These are phyloP conservation scores for Suillus clintonianus DNA, from an alignment of 768 basidiomycete species.

Conservation along the genomic window DNA sequence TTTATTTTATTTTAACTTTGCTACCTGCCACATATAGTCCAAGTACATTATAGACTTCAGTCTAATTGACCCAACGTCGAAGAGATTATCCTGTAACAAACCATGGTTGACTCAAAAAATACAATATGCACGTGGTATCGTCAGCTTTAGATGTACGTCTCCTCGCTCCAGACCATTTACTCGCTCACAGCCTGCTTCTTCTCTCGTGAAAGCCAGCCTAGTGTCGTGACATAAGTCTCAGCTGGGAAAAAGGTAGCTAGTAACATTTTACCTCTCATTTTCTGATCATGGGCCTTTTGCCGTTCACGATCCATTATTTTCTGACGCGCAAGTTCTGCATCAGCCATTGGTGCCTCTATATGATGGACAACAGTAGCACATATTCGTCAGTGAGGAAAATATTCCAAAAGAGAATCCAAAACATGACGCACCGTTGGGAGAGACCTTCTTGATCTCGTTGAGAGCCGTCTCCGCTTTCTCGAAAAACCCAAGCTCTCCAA, in stretches of 20 bases:
- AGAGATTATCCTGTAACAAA: not conserved
- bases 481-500: constrained; percentile 74
- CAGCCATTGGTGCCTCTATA: constrained; percentile 57
- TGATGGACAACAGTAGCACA: not conserved
- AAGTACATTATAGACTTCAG: too few relatives aligned
- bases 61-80: not conserved
- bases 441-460: constrained; percentile 63
- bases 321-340: constrained; percentile 66
- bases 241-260: not conserved
- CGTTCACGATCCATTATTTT: constrained; percentile 65
- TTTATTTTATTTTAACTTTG: too few relatives aligned
- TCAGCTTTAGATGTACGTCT: not conserved
- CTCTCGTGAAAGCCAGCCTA: constrained; percentile 36
- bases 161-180: not conserved
- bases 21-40: too few relatives aligned
- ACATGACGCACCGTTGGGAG: constrained; percentile 51
- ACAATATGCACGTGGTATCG: constrained; percentile 21
- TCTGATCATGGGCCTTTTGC: constrained; percentile 64
- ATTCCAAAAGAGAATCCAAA: not conserved
- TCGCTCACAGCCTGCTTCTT: constrained; percentile 19
- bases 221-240: constrained; percentile 2
- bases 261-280: constrained; percentile 62
- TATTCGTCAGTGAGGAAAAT: not conserved
- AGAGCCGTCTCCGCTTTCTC: constrained; percentile 72
- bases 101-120: not conserved